Base-by-base conservation (phyloP, 495 filamentous ascomycete genomes). In the Lasiosphaeriaceae sp. region DNA sequence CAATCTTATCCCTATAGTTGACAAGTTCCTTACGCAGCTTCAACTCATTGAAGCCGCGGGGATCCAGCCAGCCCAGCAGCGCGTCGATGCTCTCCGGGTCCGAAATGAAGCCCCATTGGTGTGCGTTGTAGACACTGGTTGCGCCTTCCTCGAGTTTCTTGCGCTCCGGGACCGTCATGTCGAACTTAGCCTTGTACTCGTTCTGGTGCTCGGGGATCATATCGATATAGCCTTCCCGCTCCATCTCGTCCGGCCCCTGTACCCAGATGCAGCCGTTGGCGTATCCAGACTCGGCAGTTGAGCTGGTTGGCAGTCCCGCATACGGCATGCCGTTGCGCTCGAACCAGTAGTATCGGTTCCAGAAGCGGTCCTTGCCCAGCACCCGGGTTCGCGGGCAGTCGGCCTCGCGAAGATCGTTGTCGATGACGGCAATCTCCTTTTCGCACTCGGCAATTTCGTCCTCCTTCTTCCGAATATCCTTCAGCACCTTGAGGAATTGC, bases 261-360 rank as follows among this genome's bases (percentile, higher is more conserved):
- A 98, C 86, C 94, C 94, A 98, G 41, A 98, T 74, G 52, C 91
- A 89, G 9, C 90, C 94, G 67, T 97, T 98, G 11, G 95, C 92
- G 65, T 97, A 98, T 11, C 81, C 83, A 19, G 92, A 90, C 39
- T 86, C 78, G 1, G 91, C 86, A 3, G 92, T 97, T 5, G 92
- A 97, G 72, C 90, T 94, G 58, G 82, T 79, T 0, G 92, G 93
- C 56, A 96, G 76, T 2, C 95, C 95, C 47, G 78, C 90, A 67
- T 90, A 96, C 1, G 94, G 95, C 94, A 97, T 97, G 24, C 92
- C 94, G 66, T 97, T 98, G 37, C 92, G 88, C 72, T 98, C 94
- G 68, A 97, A 96, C 93, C 93, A 98, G 78, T 92, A 97, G 68
- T 97, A 98, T 20, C 92, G 89, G 66, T 97, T 98, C 84, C 90